These are phyloP conservation scores for Basipetospora chlamydospora DNA, from an alignment of 2,329 filamentous ascomycete species.

Conservation along the genomic window DNA sequence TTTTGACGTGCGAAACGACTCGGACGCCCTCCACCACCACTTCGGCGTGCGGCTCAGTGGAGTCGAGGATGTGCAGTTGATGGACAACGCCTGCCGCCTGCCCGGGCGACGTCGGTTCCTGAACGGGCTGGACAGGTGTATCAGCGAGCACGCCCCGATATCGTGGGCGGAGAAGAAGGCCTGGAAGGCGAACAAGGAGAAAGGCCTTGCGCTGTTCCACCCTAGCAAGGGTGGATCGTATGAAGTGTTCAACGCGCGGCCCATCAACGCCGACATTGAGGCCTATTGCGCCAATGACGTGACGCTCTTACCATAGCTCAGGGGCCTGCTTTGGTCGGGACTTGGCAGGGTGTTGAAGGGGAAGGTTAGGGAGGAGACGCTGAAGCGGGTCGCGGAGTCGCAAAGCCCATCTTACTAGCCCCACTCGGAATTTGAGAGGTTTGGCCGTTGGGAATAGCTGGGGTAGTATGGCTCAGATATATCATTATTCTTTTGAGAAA, in stretches of 20 bases:
- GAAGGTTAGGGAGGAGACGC: neutral
- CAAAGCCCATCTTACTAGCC: neutral
- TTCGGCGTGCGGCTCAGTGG: neutral
- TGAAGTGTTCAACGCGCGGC: constrained; percentile 31
- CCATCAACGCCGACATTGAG: constrained; percentile 22
- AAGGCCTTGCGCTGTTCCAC: constrained; percentile 22
- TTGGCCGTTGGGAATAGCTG: neutral
- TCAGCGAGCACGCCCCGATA: neutral
- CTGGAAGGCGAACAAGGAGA: constrained; percentile 22
- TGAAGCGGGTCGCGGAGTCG: neutral
- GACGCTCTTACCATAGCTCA: constrained; percentile 14
- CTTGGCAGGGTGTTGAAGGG: neutral
- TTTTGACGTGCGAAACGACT: constrained; percentile 2
- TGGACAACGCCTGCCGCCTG: neutral
- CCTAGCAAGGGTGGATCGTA: constrained; percentile 27
- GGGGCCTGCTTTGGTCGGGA: neutral
- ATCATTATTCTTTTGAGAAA: no score
- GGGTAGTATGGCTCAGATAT: no score
- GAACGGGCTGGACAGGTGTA: neutral
- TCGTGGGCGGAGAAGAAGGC: no score
- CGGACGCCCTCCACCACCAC: neutral
- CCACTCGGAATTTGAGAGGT: neutral
- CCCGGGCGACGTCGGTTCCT: neutral
- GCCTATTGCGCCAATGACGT: constrained; percentile 34
- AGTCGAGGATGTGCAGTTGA: neutral